phyloP scores from a whole-genome alignment of 345 rosid species.

The Odontarrhena argentea region DNA sequence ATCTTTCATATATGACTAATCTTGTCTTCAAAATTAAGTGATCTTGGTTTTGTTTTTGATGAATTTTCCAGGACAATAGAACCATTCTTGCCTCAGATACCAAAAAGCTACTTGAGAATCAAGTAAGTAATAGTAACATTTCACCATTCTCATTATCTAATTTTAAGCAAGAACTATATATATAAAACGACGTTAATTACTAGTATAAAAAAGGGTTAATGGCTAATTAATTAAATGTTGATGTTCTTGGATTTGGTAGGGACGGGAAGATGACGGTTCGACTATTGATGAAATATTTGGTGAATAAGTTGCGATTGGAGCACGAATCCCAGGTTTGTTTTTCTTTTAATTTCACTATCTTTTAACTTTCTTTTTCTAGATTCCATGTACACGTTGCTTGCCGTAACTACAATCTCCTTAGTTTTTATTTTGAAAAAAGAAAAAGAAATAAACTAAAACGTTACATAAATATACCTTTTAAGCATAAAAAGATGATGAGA shows the following conservation, averaged over 20 bases:
- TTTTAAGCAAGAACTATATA: conserved; percentile 1
- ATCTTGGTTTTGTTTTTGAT: conserved; percentile 7
- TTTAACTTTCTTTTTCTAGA: conserved; percentile 31
- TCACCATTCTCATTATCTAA: conserved; percentile 13
- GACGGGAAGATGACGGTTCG: conserved; percentile 96
- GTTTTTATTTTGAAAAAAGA: not conserved
- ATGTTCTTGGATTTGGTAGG: conserved; percentile 53
- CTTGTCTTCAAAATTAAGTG: not conserved
- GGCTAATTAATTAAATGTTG: conserved; percentile 22
- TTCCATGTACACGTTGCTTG: conserved; percentile 44
- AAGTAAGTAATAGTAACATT: conserved; percentile 53
- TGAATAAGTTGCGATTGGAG: conserved; percentile 85
- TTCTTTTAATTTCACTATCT: conserved; percentile 18
- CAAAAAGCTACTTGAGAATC: conserved; percentile 96
- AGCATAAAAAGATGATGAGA: conserved; percentile 37
- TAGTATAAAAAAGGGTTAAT: conserved; percentile 19
- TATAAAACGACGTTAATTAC: conserved; percentile 24
- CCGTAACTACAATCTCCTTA: conserved; percentile 44
- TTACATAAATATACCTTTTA: conserved; percentile 25
- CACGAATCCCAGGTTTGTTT: conserved; percentile 92
- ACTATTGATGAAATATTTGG: conserved; percentile 89
- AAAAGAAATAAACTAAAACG: conserved; percentile 6
- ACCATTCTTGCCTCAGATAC: conserved; percentile 91
- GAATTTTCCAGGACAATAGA: conserved; percentile 52
- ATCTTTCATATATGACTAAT: not conserved